Evolutionary conservation across 345 rosid genomes (phyloP).

Genomic region (Ceriops decandra): DNA sequence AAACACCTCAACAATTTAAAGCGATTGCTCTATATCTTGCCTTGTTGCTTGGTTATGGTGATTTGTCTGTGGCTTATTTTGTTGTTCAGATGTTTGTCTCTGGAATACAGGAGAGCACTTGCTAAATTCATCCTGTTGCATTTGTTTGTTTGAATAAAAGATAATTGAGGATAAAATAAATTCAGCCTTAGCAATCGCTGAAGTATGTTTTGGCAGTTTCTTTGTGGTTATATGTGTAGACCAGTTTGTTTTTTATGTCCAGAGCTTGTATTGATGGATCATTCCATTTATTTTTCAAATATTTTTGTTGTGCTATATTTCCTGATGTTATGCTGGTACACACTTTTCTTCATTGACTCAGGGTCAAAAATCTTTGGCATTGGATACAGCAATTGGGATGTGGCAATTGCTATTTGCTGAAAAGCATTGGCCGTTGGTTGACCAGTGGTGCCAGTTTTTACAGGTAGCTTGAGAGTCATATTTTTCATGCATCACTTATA

Average conservation of each 20-base stretch:
- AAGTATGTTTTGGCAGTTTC: too few species aligned
- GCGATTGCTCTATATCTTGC: neutral
- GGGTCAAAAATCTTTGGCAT: slow-evolving; percentile 97
- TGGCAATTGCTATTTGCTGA: slow-evolving; percentile 98
- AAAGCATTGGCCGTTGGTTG: slow-evolving; percentile 86
- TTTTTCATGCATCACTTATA: neutral
- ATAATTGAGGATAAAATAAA: too few species aligned
- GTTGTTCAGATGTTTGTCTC: neutral
- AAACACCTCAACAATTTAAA: neutral
- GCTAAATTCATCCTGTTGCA: too few species aligned
- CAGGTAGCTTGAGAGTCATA: slow-evolving; percentile 48
- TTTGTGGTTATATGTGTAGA: too few species aligned
- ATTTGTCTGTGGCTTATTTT: neutral
- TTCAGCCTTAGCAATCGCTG: too few species aligned
- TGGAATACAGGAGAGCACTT: neutral
- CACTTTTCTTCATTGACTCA: slow-evolving; percentile 22
- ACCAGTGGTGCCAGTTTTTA: slow-evolving; percentile 94
- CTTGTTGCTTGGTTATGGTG: neutral
- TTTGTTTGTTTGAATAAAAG: too few species aligned
- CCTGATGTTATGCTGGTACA: neutral
- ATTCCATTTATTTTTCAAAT: neutral
- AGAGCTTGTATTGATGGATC: too few species aligned
- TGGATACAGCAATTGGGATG: slow-evolving; percentile 99
- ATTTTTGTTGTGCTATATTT: neutral
- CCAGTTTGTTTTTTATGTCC: too few species aligned